phyloP scores from a whole-genome alignment of 2,329 filamentous ascomycete species.

The Chaetomium olivaceum region DNA sequence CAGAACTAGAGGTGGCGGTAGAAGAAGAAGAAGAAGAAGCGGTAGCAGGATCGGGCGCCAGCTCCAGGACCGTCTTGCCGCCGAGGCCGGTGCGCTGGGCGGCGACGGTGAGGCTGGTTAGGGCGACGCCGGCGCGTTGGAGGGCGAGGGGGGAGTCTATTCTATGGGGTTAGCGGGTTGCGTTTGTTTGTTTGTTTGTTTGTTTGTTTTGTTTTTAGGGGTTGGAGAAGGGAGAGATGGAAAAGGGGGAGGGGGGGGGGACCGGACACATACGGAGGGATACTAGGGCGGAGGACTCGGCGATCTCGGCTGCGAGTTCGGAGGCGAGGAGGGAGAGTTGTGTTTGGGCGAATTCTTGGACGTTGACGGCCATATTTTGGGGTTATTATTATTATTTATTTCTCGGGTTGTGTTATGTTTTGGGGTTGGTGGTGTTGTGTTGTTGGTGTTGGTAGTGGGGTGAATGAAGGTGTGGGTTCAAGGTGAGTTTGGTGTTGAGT shows the following conservation, averaged over 20 bases:
- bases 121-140: constrained; percentile 74
- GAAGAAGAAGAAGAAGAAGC: constrained; percentile 44
- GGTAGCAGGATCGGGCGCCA: constrained; percentile 64
- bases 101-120: constrained; percentile 71
- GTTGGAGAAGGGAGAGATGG: not conserved
- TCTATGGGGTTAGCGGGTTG: not conserved
- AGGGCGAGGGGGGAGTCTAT: constrained; percentile 66
- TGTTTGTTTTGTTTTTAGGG: not conserved
- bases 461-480: not conserved
- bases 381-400: not conserved
- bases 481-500: not conserved
- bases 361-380: not conserved
- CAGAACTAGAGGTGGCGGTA: too few species aligned
- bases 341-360: not conserved
- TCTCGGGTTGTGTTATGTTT: not conserved
- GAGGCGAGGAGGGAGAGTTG: constrained; percentile 63
- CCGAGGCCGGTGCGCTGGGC: constrained; percentile 86
- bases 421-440: not conserved
- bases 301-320: constrained; percentile 72
- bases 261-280: constrained; percentile 45
- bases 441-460: not conserved
- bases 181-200: not conserved
- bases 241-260: not conserved
- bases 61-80: constrained; percentile 85
- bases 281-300: constrained; percentile 68